These are phyloP conservation scores for Cucurbita ficifolia DNA, from an alignment of 306 rosid species.

Conservation along the genomic window DNA sequence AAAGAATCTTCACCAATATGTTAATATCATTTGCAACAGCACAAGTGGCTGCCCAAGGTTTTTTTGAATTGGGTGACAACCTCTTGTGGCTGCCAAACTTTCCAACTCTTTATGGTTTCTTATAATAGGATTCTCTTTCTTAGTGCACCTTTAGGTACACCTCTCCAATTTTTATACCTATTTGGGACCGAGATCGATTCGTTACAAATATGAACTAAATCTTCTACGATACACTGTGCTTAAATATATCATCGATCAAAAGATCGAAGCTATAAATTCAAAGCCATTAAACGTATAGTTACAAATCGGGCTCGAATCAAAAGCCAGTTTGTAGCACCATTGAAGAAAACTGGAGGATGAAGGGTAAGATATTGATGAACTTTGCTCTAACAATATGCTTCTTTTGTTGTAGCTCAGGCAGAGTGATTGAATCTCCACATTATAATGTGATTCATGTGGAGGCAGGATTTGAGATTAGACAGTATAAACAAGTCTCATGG, in stretches of 20 bases:
- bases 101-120: neutral
- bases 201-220: neutral
- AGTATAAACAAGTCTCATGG: slow-evolving; percentile 49
- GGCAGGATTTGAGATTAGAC: slow-evolving; percentile 63
- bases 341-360: neutral
- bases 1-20: neutral
- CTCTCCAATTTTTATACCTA: neutral
- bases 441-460: slow-evolving; percentile 32
- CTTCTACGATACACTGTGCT: too few relatives aligned
- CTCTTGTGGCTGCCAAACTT: neutral
- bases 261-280: too few relatives aligned
- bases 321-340: neutral
- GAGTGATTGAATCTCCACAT: slow-evolving; percentile 39
- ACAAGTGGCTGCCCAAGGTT: neutral
- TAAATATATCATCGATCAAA: too few relatives aligned
- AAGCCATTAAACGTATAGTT: neutral
- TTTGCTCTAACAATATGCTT: slow-evolving; percentile 11
- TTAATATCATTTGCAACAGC: neutral
- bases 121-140: neutral
- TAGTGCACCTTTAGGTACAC: neutral
- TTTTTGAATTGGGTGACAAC: neutral
- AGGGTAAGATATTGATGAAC: neutral
- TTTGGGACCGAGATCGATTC: neutral
- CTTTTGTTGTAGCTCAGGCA: slow-evolving; percentile 3
- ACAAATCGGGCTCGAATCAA: neutral